Base-by-base conservation (phyloP, 2,329 filamentous ascomycete species). In the Lecanicillium sp. region DNA sequence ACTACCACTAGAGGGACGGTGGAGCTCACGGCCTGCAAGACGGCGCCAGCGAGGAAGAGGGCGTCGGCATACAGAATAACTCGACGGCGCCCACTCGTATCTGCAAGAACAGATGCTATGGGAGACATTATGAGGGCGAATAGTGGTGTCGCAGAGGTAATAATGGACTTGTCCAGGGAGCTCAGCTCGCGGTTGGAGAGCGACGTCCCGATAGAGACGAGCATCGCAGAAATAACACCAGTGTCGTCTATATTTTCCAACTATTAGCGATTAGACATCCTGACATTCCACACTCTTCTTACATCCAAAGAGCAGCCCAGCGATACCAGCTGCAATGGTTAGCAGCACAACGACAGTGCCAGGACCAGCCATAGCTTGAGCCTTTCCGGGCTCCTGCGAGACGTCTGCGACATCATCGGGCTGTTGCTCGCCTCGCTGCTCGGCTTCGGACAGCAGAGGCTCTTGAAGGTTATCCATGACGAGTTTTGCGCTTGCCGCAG, bases 231-330 rank as follows among this genome's bases (percentile, higher is more conserved):
- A 40, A 84, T 81, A 13, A 83, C 80, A 34, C 80, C 78, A 0
- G 78, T 82, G 52, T 81, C 78, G 51, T 80, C 75, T 80, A 42
- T n/a, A 19, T 17, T 38, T 47, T 29, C 45, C 38, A n/a, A n/a
- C n/a, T n/a, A n/a, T n/a, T n/a, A n/a, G n/a, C n/a, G n/a, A n/a
- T n/a, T n/a, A n/a, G n/a, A n/a, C n/a, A n/a, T n/a, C n/a, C n/a
- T n/a, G n/a, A n/a, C n/a, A n/a, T n/a, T n/a, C n/a, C n/a, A n/a
- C n/a, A n/a, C n/a, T n/a, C n/a, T n/a, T n/a, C 75, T 49, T 56
- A 78, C 78, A 84, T 51, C 80, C 80, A 61, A 84, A 83, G 1
- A 84, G 53, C 1, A 84, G 63, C 6, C 80, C 80, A 48, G 76
- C 80, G 38, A 83, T 79, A 5, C 79, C 77, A 9, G 80, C 80